These are phyloP conservation scores for Amphirosellinia nigrospora DNA, from an alignment of 495 filamentous ascomycete species.

Conservation along the genomic window DNA sequence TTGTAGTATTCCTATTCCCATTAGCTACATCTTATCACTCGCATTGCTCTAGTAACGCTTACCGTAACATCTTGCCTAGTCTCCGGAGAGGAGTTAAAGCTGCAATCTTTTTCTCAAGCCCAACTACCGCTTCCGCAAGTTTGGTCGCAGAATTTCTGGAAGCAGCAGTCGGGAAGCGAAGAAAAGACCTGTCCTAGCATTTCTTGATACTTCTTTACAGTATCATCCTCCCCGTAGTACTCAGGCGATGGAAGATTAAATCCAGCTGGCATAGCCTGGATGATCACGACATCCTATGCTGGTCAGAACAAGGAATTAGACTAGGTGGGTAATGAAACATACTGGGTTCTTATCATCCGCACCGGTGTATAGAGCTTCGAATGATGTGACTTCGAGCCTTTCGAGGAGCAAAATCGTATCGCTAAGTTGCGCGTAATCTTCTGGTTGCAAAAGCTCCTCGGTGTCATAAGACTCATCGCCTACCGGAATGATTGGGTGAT, in stretches of 20 bases:
- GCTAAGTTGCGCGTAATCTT: constrained; percentile 53
- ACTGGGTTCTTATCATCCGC: constrained; percentile 70
- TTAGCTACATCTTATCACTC: constrained; percentile 20
- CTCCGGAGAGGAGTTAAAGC: constrained; percentile 61
- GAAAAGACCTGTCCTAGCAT: constrained; percentile 49
- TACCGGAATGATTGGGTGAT: constrained; percentile 54
- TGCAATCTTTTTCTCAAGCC: constrained; percentile 67
- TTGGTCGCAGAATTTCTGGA: constrained; percentile 33
- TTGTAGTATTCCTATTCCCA: constrained; percentile 40
- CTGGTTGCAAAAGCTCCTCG: constrained; percentile 32
- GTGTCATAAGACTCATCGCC: constrained; percentile 31
- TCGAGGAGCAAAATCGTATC: constrained; percentile 61
- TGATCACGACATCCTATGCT: constrained; percentile 65
- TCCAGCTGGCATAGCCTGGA: constrained; percentile 56
- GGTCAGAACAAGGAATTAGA: constrained; percentile 42
- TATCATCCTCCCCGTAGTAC: constrained; percentile 65
- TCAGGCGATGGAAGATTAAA: constrained; percentile 69
- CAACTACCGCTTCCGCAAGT: constrained; percentile 52
- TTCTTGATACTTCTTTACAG: constrained; percentile 58
- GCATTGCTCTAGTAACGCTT: constrained; percentile 17
- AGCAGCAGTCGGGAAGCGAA: constrained; percentile 34
- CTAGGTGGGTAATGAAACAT: constrained; percentile 42
- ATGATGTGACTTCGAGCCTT: constrained; percentile 55
- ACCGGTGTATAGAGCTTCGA: constrained; percentile 54
- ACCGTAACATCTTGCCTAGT: constrained; percentile 47